Percentiles rank a stretch among this genome's conserved stretches.
Conservation (phyloP, 768 basidiomycete species). For the Leccinum rimulosum region DNA sequence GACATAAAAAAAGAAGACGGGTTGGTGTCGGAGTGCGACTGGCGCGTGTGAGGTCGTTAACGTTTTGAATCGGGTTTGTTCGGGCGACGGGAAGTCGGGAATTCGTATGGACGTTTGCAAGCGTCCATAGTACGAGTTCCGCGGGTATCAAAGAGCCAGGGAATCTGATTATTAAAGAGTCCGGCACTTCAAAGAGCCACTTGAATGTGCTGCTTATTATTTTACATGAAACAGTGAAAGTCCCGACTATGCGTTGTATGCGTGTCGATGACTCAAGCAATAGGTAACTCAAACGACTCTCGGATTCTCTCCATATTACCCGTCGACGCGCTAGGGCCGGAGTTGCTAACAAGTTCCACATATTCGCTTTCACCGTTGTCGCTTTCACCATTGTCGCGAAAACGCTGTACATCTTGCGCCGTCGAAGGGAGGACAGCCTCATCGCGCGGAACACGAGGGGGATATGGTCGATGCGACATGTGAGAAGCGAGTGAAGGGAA, state of each 20-base stretch:
- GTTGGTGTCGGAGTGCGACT: background rate
- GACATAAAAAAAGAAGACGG: slow-evolving; percentile 19
- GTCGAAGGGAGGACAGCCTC: slow-evolving; percentile 42
- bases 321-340: slow-evolving; percentile 6
- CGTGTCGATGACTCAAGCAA: slow-evolving; percentile 7
- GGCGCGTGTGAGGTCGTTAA: background rate
- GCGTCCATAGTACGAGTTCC: background rate
- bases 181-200: background rate
- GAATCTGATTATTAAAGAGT: too few relatives aligned
- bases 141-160: too few relatives aligned
- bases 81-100: background rate
- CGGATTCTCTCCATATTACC: slow-evolving; percentile 34
- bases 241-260: background rate
- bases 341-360: slow-evolving; percentile 25
- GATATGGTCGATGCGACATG: slow-evolving; percentile 65
- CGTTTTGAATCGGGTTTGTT: background rate
- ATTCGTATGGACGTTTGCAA: background rate
- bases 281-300: slow-evolving; percentile 23
- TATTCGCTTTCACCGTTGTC: slow-evolving; percentile 24
- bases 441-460: slow-evolving; percentile 58
- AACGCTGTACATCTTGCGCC: slow-evolving; percentile 14
- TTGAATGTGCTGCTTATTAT: background rate
- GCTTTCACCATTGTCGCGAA: slow-evolving; percentile 13
- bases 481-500: slow-evolving; percentile 70
- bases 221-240: background rate